Evolutionary conservation across 805 yeast genomes (phyloP), one percentile per base, ranked within the genome.

Genomic region (Candida sanyiensis): DNA sequence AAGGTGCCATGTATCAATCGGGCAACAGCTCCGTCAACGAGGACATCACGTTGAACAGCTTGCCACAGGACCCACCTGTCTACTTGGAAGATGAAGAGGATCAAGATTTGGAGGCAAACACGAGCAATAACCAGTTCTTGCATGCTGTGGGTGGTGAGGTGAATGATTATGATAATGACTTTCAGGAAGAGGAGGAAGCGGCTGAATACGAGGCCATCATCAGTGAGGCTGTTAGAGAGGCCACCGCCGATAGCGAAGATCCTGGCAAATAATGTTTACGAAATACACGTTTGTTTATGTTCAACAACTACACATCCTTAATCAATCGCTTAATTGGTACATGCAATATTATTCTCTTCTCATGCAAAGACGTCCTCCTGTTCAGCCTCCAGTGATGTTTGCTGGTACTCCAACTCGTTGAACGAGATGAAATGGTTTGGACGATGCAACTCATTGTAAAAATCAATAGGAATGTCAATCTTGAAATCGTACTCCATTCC

Each of bases 341-440:
- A n/a, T n/a, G n/a, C n/a, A n/a, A n/a, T n/a, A n/a, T n/a, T n/a
- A n/a, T n/a, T n/a, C n/a, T n/a, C n/a, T n/a, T 13, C 16, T 41
- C n/a, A 52, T 22, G 73, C 73, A 56, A 82, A 78, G 6, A 75
- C 73, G 57, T 80, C 80, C 46, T 77, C 80, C 58, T 75, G 80
- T 25, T 75, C 83, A 8, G 84, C 84, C 53, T 81, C 88, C 36
- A 76, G 52, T 13, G 64, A 75, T 10, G 44, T 37, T 1, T 33
- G 63, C 7, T 58, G 62, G 15, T 71, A 77, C 40, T 80, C 87
- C 33, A 84, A 57, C 43, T 77, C 83, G 40, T 70, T 75, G 56
- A 90, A 87, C 6, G 79, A 72, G 35, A 77, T 66, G 63, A 93
- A 93, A 60, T 93, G 98, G 22, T 78, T 69, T 2, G 96, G 93